A percentile compares a stretch with the other conserved stretches of the same genome.
Conservation (phyloP, 805 yeast genomes). For the Ogataea methylovora region DNA sequence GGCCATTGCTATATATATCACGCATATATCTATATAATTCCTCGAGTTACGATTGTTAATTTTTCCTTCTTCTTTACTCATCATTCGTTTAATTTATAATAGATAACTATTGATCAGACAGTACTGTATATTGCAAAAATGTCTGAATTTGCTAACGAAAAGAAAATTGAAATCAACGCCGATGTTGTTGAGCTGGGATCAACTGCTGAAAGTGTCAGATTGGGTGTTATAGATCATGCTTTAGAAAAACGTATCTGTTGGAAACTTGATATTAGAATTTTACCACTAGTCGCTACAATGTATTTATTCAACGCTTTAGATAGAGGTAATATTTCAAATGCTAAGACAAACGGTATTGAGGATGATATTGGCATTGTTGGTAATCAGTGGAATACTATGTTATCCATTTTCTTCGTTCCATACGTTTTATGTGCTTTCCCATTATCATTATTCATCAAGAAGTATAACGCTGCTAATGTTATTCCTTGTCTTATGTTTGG, state of each 20-base stretch:
- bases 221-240: too few species aligned
- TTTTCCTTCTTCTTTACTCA: too few species aligned
- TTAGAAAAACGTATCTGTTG: conserved; percentile 12
- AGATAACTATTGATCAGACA: too few species aligned
- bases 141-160: too few species aligned
- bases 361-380: conserved; percentile 31
- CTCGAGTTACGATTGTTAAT: too few species aligned
- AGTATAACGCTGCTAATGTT: conserved; percentile 28
- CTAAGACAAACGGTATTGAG: conserved; percentile 35
- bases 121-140: too few species aligned
- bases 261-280: conserved; percentile 29
- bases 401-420: conserved; percentile 33
- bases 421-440: conserved; percentile 36
- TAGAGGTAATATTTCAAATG: conserved; percentile 36
- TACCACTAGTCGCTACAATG: conserved; percentile 34
- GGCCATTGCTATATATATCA: too few species aligned
- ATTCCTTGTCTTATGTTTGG: conserved; percentile 30
- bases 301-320: conserved; percentile 38
- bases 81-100: too few species aligned
- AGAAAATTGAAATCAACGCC: too few species aligned
- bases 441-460: conserved; percentile 30
- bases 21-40: too few species aligned
- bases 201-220: too few species aligned
- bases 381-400: conserved; percentile 32
- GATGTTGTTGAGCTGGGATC: too few species aligned